A percentile compares a stretch with the other conserved stretches of the same genome.
These are phyloP conservation scores for Ceratocystis variospora DNA, from an alignment of 2,329 filamentous ascomycete genomes.

Conservation along the genomic window DNA sequence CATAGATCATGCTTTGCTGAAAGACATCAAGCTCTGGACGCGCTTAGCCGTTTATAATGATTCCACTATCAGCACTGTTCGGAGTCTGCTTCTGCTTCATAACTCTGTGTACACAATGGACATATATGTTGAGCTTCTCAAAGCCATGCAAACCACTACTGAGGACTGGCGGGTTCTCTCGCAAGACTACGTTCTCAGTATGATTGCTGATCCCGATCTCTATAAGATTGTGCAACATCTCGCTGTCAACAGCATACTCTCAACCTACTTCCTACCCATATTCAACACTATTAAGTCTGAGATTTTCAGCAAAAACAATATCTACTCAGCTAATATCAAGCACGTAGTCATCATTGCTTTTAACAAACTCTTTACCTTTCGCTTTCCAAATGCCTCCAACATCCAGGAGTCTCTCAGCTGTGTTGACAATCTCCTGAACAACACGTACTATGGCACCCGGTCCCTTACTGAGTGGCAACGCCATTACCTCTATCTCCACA, in stretches of 20 bases:
- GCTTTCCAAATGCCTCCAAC: neutral
- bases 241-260: neutral
- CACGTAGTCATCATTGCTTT: neutral
- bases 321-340: neutral
- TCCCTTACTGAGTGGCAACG: neutral
- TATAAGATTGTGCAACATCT: neutral
- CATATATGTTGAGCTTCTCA: neutral
- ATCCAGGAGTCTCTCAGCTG: neutral
- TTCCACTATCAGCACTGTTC: neutral
- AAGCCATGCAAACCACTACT: neutral
- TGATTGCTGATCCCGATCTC: neutral
- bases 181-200: neutral
- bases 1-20: neutral
- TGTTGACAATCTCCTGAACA: neutral
- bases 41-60: conserved; percentile 6
- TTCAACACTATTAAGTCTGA: neutral
- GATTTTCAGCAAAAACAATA: conserved; percentile 8
- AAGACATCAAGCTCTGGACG: conserved; percentile 3
- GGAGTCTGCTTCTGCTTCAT: neutral
- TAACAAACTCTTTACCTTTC: neutral
- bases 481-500: neutral
- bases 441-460: neutral
- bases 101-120: conserved; percentile 3
- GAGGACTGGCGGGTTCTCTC: neutral
- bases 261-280: neutral